Evolutionary conservation across 805 yeast genomes (phyloP).

Genomic region (Saccharomycopsis selenospora): DNA sequence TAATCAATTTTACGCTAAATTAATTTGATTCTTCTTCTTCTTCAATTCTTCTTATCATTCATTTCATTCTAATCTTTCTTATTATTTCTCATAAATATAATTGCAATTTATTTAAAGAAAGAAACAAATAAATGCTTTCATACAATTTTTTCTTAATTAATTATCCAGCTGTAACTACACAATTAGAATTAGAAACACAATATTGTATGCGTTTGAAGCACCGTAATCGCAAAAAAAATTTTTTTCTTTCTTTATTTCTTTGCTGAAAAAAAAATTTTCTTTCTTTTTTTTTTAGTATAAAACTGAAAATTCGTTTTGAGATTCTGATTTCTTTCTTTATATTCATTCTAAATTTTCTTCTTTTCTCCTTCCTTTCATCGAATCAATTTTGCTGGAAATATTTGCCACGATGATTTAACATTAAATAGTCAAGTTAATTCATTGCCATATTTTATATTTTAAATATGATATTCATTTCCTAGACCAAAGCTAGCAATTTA

Average conservation of each 20-base stretch:
- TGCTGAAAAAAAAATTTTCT: not conserved
- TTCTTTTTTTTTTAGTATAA: not conserved
- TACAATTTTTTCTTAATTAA: too few species aligned
- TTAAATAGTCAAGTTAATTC: constrained; percentile 14
- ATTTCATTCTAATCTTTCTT: too few species aligned
- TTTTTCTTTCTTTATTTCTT: not conserved
- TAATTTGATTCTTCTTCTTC: too few species aligned
- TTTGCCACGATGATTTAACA: constrained; percentile 21
- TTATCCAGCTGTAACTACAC: too few species aligned
- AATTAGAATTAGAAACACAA: too few species aligned
- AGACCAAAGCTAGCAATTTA: constrained; percentile 12
- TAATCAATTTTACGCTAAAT: too few species aligned
- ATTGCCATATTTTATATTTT: constrained; percentile 19
- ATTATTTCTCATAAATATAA: too few species aligned
- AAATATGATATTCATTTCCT: constrained; percentile 19
- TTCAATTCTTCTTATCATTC: too few species aligned
- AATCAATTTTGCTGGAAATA: constrained; percentile 20
- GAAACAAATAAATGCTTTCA: too few species aligned
- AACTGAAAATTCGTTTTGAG: not conserved
- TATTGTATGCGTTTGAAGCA: too few species aligned
- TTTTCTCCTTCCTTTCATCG: constrained; percentile 18
- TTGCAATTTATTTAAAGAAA: too few species aligned
- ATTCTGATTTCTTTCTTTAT: constrained; percentile 1
- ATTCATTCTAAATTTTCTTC: constrained; percentile 4
- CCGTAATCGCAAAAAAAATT: too few species aligned